Conservation (phyloP, 179 eudicot species). For the Drosera spatulata region DNA sequence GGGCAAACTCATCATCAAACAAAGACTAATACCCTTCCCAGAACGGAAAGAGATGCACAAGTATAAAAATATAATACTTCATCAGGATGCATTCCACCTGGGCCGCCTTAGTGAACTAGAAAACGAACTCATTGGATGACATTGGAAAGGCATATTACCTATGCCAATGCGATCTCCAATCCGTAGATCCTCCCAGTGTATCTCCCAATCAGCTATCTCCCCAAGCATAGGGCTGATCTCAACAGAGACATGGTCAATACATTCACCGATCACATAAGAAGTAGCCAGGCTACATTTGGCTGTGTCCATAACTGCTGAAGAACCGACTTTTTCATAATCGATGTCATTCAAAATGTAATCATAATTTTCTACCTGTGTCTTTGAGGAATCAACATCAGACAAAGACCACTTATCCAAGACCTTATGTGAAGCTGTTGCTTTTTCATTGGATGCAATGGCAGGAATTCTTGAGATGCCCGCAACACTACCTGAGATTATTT, state of each 20-base stretch:
- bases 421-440: conserved; percentile 7
- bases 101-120: no score
- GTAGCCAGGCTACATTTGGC: conserved; percentile 8
- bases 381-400: conserved; percentile 14
- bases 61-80: no score
- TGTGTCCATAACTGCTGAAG: conserved; percentile 13
- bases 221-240: conserved; percentile 49
- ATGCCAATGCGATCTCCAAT: conserved; percentile 92
- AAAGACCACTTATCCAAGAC: conserved; percentile 5
- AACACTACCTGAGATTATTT: conserved; percentile 12
- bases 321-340: conserved; percentile 15
- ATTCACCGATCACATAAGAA: conserved; percentile 19
- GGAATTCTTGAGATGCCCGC: conserved; percentile 9
- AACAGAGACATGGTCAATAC: conserved; percentile 20
- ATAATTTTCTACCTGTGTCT: conserved; percentile 13
- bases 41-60: no score
- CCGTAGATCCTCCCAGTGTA: conserved; percentile 95
- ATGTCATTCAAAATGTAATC: conserved; percentile 16
- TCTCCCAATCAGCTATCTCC: conserved; percentile 90
- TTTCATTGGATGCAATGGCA: conserved; percentile 5
- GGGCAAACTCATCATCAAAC: no score
- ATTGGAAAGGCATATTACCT: conserved; percentile 35
- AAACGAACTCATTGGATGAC: no score
- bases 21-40: no score
- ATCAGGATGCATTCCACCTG: no score